Conservation (phyloP, 331 rosid genomes). For the Quercus phellos region DNA sequence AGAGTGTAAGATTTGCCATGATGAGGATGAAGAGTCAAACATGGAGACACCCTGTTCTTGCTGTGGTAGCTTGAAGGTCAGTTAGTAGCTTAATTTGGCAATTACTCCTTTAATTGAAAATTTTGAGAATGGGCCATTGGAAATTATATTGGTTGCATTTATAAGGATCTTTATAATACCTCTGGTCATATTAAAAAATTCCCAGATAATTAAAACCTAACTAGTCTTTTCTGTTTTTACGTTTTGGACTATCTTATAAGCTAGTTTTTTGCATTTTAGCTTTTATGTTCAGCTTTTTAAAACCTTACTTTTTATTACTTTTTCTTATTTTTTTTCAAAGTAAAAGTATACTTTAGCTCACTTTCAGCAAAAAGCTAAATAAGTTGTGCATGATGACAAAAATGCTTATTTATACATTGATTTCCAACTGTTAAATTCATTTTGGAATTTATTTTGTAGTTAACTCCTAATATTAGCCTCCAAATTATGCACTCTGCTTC, state of each 20-base stretch:
- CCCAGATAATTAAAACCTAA: not conserved
- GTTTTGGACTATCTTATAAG: no score
- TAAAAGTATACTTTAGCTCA: no score
- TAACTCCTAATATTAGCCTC: not conserved
- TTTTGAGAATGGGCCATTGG: not conserved
- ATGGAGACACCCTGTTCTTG: conserved; percentile 91
- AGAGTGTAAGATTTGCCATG: conserved; percentile 83
- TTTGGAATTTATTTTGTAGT: not conserved
- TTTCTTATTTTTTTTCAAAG: no score
- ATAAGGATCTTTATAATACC: not conserved
- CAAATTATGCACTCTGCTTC: not conserved
- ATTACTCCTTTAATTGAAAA: not conserved
- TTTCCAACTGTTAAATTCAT: not conserved
- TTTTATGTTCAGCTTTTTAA: no score
- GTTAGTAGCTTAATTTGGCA: not conserved
- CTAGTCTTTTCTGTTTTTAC: not conserved
- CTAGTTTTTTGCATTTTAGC: no score
- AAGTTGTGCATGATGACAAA: not conserved
- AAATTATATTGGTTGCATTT: not conserved
- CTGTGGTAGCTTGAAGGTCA: conserved; percentile 82
- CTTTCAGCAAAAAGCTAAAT: no score
- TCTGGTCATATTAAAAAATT: not conserved
- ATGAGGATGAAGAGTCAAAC: conserved; percentile 63
- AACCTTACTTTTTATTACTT: no score
- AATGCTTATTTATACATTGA: not conserved